These are phyloP conservation scores for Aureobasidium zeae DNA, from an alignment of 2,329 filamentous ascomycete species.

Conservation along the genomic window DNA sequence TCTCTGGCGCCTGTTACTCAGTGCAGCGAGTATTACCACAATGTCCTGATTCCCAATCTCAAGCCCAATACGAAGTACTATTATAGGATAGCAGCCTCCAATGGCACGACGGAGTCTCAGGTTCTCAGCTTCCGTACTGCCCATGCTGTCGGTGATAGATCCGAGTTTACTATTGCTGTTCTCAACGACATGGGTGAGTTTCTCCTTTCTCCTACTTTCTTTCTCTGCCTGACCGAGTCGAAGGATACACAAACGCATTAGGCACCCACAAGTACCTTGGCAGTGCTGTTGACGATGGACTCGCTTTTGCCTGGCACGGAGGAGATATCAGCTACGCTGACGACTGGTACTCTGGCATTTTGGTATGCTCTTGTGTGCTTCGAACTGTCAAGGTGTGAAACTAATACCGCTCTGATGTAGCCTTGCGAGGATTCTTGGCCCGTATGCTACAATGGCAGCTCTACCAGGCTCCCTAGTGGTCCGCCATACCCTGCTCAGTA, in stretches of 20 bases:
- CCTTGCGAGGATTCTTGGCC: constrained; percentile 40
- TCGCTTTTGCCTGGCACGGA: constrained; percentile 45
- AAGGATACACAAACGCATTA: constrained; percentile 44
- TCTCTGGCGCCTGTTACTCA: constrained; percentile 39
- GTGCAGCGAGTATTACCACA: constrained; percentile 45
- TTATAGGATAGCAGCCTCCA: constrained; percentile 42
- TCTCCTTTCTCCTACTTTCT: no score
- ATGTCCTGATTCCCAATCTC: constrained; percentile 38
- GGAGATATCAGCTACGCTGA: constrained; percentile 45
- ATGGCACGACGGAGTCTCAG: constrained; percentile 42
- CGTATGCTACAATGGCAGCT: constrained; percentile 45
- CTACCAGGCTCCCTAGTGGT: constrained; percentile 33
- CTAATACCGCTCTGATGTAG: no score
- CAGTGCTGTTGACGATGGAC: constrained; percentile 35
- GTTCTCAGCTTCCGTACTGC: constrained; percentile 41
- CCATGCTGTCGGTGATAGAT: constrained; percentile 34
- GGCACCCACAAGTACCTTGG: constrained; percentile 40
- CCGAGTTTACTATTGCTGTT: constrained; percentile 38
- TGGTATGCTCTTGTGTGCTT: no score
- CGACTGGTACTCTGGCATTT: constrained; percentile 44
- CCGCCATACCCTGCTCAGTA: constrained; percentile 34
- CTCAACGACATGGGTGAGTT: constrained; percentile 47
- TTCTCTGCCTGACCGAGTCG: no score
- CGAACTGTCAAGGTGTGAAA: no score
- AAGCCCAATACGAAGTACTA: constrained; percentile 41